Percentiles rank a stretch among this genome's conserved stretches.
Evolutionary conservation across 208 protist genomes (phyloP).

Genomic region (Angomonas ambiguus): DNA sequence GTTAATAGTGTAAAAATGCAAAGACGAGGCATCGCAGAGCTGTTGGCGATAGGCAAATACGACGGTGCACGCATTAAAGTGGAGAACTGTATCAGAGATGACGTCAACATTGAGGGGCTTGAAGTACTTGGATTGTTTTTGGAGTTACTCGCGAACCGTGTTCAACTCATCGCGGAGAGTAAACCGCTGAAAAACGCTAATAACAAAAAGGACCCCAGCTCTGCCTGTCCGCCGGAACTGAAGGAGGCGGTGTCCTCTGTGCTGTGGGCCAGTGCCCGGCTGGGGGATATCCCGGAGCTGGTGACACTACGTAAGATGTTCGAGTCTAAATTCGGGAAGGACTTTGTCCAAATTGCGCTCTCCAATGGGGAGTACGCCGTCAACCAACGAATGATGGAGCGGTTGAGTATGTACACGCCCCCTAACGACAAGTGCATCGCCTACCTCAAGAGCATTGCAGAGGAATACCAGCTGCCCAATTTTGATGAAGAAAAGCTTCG

Average conservation of each 20-base stretch:
- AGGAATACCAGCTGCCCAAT: constrained; percentile 66
- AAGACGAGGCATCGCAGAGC: constrained; percentile 71
- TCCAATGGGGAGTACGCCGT: constrained; percentile 84
- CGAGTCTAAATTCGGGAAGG: constrained; percentile 82
- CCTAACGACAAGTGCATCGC: constrained; percentile 76
- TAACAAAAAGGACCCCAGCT: constrained; percentile 40
- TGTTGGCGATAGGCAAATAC: constrained; percentile 86
- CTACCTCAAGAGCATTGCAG: constrained; percentile 78
- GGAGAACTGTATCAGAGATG: constrained; percentile 83
- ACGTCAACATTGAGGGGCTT: constrained; percentile 82
- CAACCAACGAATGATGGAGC: constrained; percentile 85
- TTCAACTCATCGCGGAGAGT: constrained; percentile 76
- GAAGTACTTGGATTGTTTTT: constrained; percentile 85
- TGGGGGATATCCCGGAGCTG: constrained; percentile 78
- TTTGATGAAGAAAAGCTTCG: constrained; percentile 72
- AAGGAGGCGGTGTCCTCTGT: constrained; percentile 88
- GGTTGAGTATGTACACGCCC: constrained; percentile 65
- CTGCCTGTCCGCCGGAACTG: constrained; percentile 76
- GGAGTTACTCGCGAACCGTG: constrained; percentile 73
- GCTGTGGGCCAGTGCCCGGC: constrained; percentile 70
- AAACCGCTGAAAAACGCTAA: constrained; percentile 36
- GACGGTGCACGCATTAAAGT: constrained; percentile 87
- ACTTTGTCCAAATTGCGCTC: constrained; percentile 75
- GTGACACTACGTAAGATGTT: constrained; percentile 61
- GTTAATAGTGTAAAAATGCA: constrained; percentile 87